A percentile compares a stretch with the other conserved stretches of the same genome.
Evolutionary conservation across 2,329 filamentous ascomycete genomes (phyloP).

Genomic region (Didymellaceae sp.): DNA sequence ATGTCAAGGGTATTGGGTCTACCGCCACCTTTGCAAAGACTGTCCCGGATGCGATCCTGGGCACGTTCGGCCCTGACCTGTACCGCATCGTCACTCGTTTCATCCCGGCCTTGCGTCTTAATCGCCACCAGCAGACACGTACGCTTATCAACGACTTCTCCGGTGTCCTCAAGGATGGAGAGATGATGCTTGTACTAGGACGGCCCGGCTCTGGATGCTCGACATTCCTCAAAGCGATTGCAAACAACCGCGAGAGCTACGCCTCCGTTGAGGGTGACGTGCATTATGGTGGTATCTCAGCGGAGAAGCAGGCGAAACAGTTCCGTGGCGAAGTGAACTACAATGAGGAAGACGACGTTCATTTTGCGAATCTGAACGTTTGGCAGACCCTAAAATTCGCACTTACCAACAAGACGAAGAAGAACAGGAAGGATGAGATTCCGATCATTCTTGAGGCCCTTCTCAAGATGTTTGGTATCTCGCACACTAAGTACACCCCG

Average conservation of each 20-base stretch:
- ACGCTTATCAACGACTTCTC: conserved; percentile 71
- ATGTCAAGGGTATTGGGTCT: conserved; percentile 73
- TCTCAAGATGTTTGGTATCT: conserved; percentile 79
- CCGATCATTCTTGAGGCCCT: conserved; percentile 73
- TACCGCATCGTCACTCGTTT: conserved; percentile 67
- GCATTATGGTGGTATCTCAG: conserved; percentile 73
- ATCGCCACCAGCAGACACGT: conserved; percentile 57
- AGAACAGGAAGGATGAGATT: conserved; percentile 67
- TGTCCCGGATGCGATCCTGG: conserved; percentile 74
- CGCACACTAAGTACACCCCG: conserved; percentile 74
- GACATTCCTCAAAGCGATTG: conserved; percentile 77
- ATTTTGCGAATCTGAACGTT: conserved; percentile 76
- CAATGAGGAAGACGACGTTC: conserved; percentile 77
- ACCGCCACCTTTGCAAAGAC: conserved; percentile 74
- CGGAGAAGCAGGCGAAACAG: conserved; percentile 69
- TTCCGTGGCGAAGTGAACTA: conserved; percentile 81
- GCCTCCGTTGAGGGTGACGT: conserved; percentile 72
- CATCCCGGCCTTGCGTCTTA: conserved; percentile 59
- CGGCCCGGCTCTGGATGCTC: conserved; percentile 76
- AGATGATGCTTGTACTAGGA: conserved; percentile 77
- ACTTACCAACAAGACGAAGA: conserved; percentile 76
- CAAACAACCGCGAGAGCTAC: conserved; percentile 71
- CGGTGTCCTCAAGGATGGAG: conserved; percentile 69
- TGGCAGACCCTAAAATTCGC: conserved; percentile 80
- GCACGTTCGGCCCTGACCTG: conserved; percentile 81